Base-by-base conservation (phyloP, 2,329 filamentous ascomycete species). In the Alternaria brassicae region DNA sequence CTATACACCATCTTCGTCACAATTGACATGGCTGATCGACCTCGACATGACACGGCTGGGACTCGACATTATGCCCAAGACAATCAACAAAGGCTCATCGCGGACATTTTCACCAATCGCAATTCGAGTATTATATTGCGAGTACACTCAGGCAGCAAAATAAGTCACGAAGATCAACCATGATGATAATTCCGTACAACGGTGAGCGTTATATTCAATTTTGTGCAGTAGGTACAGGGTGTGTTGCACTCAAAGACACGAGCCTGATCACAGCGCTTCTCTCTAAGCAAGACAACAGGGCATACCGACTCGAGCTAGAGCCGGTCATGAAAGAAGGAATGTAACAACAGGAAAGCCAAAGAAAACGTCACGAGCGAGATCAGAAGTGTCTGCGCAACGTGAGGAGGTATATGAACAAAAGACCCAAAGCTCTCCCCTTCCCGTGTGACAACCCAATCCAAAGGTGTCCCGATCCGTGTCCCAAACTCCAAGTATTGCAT, bases 401-500 rank as follows among this genome's bases (percentile, higher is more conserved):
- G 45, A 53, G 39, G 40, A 48, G 53, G 53, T 60, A 60, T 70
- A 62, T 65, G 50, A 62, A 68, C 53, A 71, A 42, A 42, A 61
- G 40, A 66, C 55, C 62, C 59, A 53, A 58, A 56, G 21, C 36
- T 52, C 50, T 34, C 54, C 53, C 62, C 57, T 41, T 47, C 32
- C 51, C 45, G 36, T 60, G 37, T 64, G 53, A 59, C 28, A 40
- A 55, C 45, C 54, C 53, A 40, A 28, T 53, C 53, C 55, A 25
- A 4, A 36, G 55, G 58, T 60, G 60, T 58, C 41, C 34, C 56
- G 30, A 60, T 57, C 61, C 63, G 23, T 56, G 6, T 53, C 56
- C 44, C 52, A 51, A 71, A 71, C 68, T 72, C 71, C 68, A 60
- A 58, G 45, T 47, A 49, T 72, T 73, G 67, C 61, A 54, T 61